A percentile compares a stretch with the other conserved stretches of the same genome.
phyloP scores from a whole-genome alignment of 1,139 yeast species.

The Kodamaea sp. region DNA sequence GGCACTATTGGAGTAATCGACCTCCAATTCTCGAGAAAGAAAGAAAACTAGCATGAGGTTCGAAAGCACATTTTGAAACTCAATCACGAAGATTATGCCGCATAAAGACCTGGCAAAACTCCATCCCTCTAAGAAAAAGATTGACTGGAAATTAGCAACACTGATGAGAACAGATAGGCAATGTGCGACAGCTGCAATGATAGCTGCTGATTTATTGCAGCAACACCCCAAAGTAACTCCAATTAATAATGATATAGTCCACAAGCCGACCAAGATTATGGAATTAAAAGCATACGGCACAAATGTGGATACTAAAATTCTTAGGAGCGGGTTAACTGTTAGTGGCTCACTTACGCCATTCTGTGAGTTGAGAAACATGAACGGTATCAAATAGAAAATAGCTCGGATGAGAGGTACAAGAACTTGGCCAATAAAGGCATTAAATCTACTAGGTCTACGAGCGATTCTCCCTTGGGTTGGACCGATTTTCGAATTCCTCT shows the following conservation, averaged over 20 bases:
- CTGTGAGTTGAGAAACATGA: constrained; percentile 69
- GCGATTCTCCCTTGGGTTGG: neutral
- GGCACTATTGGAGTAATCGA: constrained; percentile 58
- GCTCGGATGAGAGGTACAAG: constrained; percentile 49
- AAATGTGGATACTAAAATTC: constrained; percentile 52
- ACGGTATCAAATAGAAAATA: constrained; percentile 54
- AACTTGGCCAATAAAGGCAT: constrained; percentile 55
- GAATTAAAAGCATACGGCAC: constrained; percentile 57
- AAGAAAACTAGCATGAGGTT: constrained; percentile 41
- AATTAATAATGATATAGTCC: constrained; percentile 27
- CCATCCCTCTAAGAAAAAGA: constrained; percentile 68
- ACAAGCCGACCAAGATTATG: constrained; percentile 40
- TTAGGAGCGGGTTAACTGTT: constrained; percentile 54
- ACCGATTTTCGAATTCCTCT: constrained; percentile 23
- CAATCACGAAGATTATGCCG: constrained; percentile 56
- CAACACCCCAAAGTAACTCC: constrained; percentile 47
- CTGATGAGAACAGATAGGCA: constrained; percentile 52
- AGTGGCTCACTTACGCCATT: constrained; percentile 52
- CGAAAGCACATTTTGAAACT: constrained; percentile 55
- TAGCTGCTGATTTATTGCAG: constrained; percentile 35
- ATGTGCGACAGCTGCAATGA: constrained; percentile 55
- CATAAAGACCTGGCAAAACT: constrained; percentile 56
- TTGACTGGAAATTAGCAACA: constrained; percentile 55
- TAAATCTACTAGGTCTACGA: constrained; percentile 47
- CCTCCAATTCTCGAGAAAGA: constrained; percentile 61